Percentiles rank a stretch among this genome's conserved stretches.
These are phyloP conservation scores for Epichloe gansuensis DNA, from an alignment of 2,329 filamentous ascomycete genomes.

Conservation along the genomic window DNA sequence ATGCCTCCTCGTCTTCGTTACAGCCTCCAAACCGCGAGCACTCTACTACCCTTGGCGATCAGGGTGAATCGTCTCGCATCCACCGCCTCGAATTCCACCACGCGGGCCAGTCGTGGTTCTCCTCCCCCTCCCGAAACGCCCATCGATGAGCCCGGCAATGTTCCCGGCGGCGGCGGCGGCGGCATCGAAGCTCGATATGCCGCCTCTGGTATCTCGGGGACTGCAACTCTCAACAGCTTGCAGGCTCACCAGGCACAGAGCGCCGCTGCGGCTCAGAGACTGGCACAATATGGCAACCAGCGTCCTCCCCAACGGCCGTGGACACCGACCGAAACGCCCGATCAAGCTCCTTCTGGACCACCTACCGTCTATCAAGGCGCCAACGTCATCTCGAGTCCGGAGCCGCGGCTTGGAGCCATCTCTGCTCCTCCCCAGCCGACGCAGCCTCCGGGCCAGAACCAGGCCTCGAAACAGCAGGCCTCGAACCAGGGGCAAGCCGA, in stretches of 20 bases:
- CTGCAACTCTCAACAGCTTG: conserved; percentile 67
- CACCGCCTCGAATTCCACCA: conserved; percentile 87
- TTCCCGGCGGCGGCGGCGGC: conserved; percentile 49
- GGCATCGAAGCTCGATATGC: conserved; percentile 89
- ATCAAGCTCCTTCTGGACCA: conserved; percentile 75
- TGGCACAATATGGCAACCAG: conserved; percentile 58
- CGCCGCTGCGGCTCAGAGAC: conserved; percentile 67
- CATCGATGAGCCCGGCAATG: conserved; percentile 56
- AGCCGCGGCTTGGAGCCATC: conserved; percentile 25
- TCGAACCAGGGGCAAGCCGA: conserved; percentile 13
- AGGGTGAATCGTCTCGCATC: conserved; percentile 55
- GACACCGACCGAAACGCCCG: conserved; percentile 89
- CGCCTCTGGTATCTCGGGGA: conserved; percentile 78
- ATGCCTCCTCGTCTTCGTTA: conserved; percentile 14
- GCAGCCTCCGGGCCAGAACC: not conserved
- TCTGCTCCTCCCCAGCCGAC: conserved; percentile 30
- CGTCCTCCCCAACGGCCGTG: conserved; percentile 51
- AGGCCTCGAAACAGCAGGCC: not conserved
- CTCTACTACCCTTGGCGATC: conserved; percentile 25
- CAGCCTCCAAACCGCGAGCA: conserved; percentile 13
- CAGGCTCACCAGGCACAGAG: conserved; percentile 50
- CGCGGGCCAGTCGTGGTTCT: conserved; percentile 79
- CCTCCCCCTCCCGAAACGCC: conserved; percentile 93
- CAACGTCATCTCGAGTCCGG: conserved; percentile 50
- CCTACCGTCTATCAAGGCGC: conserved; percentile 85